A percentile compares a stretch with the other conserved stretches of the same genome.
These are phyloP conservation scores for Suillus luteus DNA, from an alignment of 768 basidiomycete genomes.

Conservation along the genomic window DNA sequence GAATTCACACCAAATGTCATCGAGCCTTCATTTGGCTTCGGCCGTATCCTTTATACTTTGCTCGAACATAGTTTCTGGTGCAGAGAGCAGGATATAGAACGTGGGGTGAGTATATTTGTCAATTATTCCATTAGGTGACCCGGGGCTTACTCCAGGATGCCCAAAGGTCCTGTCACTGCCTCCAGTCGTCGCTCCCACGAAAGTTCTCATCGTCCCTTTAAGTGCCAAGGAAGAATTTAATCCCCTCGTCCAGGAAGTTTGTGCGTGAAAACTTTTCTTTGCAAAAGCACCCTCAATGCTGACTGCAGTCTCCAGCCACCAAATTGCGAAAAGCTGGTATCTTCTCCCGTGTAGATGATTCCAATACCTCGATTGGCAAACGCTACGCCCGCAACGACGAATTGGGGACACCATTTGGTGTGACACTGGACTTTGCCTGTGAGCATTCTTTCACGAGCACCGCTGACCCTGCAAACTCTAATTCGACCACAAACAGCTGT, in stretches of 20 bases:
- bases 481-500: slow-evolving; percentile 56
- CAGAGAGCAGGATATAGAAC: slow-evolving; percentile 87
- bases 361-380: slow-evolving; percentile 91
- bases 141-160: not conserved
- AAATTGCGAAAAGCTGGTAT: slow-evolving; percentile 89
- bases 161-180: slow-evolving; percentile 87
- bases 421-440: slow-evolving; percentile 96
- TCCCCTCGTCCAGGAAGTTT: slow-evolving; percentile 84
- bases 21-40: slow-evolving; percentile 97
- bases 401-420: slow-evolving; percentile 94
- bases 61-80: slow-evolving; percentile 97
- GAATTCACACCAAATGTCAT: slow-evolving; percentile 98
- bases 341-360: slow-evolving; percentile 94
- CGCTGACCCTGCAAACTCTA: slow-evolving; percentile 10
- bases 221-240: slow-evolving; percentile 83
- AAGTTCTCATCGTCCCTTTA: slow-evolving; percentile 94
- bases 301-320: slow-evolving; percentile 54
- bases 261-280: slow-evolving; percentile 52
- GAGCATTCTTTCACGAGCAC: slow-evolving; percentile 28
- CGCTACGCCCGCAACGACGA: slow-evolving; percentile 98
- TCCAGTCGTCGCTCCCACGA: slow-evolving; percentile 88
- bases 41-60: slow-evolving; percentile 90
- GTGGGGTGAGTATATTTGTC: slow-evolving; percentile 64
- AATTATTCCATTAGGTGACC: not conserved
- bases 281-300: not conserved